Base-by-base conservation (phyloP, 2,329 filamentous ascomycete genomes). In the Sporothrix globosa region DNA sequence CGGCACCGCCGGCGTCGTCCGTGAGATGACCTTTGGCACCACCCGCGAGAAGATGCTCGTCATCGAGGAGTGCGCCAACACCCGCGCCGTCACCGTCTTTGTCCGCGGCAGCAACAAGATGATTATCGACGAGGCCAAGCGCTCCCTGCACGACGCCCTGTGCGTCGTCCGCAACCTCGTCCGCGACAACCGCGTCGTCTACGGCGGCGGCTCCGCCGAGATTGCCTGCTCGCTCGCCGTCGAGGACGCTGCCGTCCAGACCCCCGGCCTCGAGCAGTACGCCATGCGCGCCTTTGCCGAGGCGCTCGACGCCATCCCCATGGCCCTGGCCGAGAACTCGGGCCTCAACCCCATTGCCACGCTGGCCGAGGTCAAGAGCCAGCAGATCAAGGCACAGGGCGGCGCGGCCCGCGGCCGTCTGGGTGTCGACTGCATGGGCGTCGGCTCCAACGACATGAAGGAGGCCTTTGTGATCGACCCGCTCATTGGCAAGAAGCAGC, bases 21-120 rank as follows among this genome's bases (percentile, higher is more conserved):
- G 93, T 74, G 94, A 99, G 82, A 93, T 99, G 91, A 91, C 89
- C 39, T 99, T 99, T 77, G 96, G 96, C 77, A 99, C 96, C 1
- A 99, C 96, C 56, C 88, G 96, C 78, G 96, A 99, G 83, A 98
- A 99, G 88, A 99, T 99, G 96, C 86, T 99, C 76, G 92, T 99
- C 70, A 99, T 99, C 76, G 96, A 99, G 83, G 96, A 99, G 83
- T 99, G 96, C 79, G 96, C 96, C 78, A 99, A 99, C 84, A 97
- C 93, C 71, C 87, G 96, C 77, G 96, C 96, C 58, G 96, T 99
- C 72, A 99, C 96, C 2, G 90, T 97, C 69, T 99, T 99, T 81
- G 92, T 99, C 72, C 88, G 96, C 77, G 96, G 96, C 77, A 97
- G 93, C 86, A 99, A 99, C 88, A 99, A 98, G 87, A 99, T 99